Evolutionary conservation across 1,284 basidiomycete species (phyloP).

Genomic region (Puccinia hordei): DNA sequence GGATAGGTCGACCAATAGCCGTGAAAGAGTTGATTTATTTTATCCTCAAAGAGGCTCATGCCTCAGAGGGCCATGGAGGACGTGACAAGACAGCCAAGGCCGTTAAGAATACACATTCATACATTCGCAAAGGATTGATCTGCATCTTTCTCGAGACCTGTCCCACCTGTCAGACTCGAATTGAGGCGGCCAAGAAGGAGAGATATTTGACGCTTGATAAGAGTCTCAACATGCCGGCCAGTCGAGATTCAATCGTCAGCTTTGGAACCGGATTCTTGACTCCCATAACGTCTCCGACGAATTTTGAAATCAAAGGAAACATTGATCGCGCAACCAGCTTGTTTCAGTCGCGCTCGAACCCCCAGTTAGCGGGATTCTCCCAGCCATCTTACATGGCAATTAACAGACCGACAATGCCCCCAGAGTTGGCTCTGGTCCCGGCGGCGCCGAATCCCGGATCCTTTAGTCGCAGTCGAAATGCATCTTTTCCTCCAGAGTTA

Average conservation of each 20-base stretch:
- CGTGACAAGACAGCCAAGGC: conserved; percentile 39
- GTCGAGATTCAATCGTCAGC: neutral
- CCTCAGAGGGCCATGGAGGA: conserved; percentile 43
- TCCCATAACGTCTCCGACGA: conserved; percentile 13
- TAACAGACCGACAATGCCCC: conserved; percentile 9
- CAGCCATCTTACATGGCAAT: neutral
- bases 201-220: neutral
- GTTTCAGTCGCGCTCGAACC: neutral
- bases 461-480: conserved; percentile 6
- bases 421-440: conserved; percentile 15
- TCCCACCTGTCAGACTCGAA: conserved; percentile 39
- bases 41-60: conserved; percentile 42
- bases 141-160: conserved; percentile 43
- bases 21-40: conserved; percentile 38
- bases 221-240: neutral
- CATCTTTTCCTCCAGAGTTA: conserved; percentile 9
- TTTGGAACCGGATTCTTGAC: conserved; percentile 15
- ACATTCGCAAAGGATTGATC: conserved; percentile 40
- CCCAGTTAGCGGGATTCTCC: neutral
- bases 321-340: neutral
- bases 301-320: neutral
- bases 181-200: conserved; percentile 35
- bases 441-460: neutral
- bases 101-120: conserved; percentile 33
- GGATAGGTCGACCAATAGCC: conserved; percentile 13